A percentile compares a stretch with the other conserved stretches of the same genome.
phyloP scores from a whole-genome alignment of 306 rosid genomes.

The Vigna reflexopilosa region DNA sequence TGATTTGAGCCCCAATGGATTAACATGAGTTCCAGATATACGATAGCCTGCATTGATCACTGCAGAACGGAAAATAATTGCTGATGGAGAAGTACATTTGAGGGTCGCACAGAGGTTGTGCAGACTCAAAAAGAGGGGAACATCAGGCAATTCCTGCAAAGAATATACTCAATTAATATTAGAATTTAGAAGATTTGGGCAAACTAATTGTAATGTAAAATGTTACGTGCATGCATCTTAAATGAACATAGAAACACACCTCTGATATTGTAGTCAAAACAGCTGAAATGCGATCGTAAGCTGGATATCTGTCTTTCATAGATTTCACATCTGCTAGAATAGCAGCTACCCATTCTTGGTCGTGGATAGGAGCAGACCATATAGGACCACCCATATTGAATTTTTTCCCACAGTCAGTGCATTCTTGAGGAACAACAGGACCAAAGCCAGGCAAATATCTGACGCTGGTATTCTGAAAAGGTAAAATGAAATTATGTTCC shows the following conservation, averaged over 20 bases:
- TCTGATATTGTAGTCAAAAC: conserved; percentile 89
- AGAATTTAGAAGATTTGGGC: not conserved
- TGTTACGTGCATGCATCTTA: not conserved
- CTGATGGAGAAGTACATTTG: conserved; percentile 97
- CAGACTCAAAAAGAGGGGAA: conserved; percentile 92
- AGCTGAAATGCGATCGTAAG: conserved; percentile 87
- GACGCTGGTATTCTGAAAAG: conserved; percentile 73
- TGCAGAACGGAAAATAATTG: conserved; percentile 89
- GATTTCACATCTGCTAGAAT: conserved; percentile 72
- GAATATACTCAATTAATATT: not conserved
- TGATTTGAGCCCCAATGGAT: conserved; percentile 90
- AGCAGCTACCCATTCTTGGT: conserved; percentile 94
- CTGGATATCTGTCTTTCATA: conserved; percentile 83
- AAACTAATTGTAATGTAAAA: not conserved
- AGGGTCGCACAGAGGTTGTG: conserved; percentile 95
- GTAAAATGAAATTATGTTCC: conserved; percentile 24
- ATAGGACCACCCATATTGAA: conserved; percentile 97
- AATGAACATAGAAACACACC: conserved; percentile 49
- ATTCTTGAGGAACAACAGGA: conserved; percentile 88
- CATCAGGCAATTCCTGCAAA: conserved; percentile 89
- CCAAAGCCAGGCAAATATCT: conserved; percentile 93
- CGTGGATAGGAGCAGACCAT: conserved; percentile 97
- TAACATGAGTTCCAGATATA: conserved; percentile 94
- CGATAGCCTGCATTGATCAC: conserved; percentile 93
- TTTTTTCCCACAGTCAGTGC: conserved; percentile 91